A percentile compares a stretch with the other conserved stretches of the same genome.
phyloP scores from a whole-genome alignment of 176 grass and related monocot genomes.

The Alloteropsis semialata region DNA sequence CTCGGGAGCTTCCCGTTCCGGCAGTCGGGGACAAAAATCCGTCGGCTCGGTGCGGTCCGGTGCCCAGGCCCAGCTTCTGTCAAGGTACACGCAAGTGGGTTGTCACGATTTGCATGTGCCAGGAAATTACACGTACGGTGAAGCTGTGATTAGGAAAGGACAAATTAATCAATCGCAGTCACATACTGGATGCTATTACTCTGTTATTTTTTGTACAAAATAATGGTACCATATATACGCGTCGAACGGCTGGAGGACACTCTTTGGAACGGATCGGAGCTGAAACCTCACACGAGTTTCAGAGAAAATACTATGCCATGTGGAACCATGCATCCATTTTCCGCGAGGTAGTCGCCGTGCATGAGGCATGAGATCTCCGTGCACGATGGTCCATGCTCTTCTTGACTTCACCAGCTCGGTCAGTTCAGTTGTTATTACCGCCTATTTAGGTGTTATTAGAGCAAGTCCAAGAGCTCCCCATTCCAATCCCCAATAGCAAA shows the following conservation, averaged over 20 bases:
- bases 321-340: background rate
- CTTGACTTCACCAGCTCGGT: background rate
- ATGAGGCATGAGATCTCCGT: background rate
- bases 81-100: background rate
- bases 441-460: too few species aligned
- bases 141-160: background rate
- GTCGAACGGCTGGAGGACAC: too few species aligned
- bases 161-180: background rate
- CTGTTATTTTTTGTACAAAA: background rate
- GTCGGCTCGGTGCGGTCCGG: background rate
- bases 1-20: slow-evolving; percentile 25
- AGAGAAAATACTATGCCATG: background rate
- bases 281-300: background rate
- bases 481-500: too few species aligned
- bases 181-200: background rate
- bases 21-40: background rate
- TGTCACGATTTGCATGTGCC: background rate
- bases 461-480: too few species aligned
- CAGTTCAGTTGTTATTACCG: too few species aligned
- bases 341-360: background rate
- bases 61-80: background rate
- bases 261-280: too few species aligned
- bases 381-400: background rate
- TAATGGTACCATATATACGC: too few species aligned
- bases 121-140: background rate